A percentile compares a stretch with the other conserved stretches of the same genome.
phyloP scores from a whole-genome alignment of 306 rosid genomes.

The Acmispon strigosus region DNA sequence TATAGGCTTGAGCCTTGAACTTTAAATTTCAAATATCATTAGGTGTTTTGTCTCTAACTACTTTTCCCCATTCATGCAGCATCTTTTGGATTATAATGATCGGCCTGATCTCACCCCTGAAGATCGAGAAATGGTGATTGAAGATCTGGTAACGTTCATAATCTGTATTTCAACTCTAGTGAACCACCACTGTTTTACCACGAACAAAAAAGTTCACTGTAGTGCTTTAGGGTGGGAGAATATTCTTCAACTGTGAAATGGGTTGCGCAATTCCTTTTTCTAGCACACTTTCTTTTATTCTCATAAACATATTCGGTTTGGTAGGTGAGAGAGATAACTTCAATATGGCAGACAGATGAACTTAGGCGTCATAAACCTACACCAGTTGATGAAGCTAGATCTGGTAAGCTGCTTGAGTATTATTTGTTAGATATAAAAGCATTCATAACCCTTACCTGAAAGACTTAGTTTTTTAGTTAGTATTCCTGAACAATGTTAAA shows the following conservation, averaged over 20 bases:
- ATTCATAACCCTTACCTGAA: neutral
- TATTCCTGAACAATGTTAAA: neutral
- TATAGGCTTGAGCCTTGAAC: neutral
- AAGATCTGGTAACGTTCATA: conserved; percentile 72
- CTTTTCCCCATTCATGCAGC: conserved; percentile 41
- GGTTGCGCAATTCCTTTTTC: neutral
- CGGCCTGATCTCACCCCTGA: conserved; percentile 72
- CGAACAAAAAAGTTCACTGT: neutral
- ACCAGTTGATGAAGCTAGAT: conserved; percentile 91
- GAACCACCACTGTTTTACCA: neutral
- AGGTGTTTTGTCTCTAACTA: conserved; percentile 10
- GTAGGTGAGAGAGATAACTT: conserved; percentile 89
- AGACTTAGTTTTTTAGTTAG: neutral
- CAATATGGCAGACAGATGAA: conserved; percentile 98
- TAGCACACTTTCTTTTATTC: conserved; percentile 2
- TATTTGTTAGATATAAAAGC: neutral
- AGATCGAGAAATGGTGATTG: conserved; percentile 82
- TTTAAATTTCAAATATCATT: conserved; percentile 14
- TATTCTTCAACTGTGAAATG: conserved; percentile 4
- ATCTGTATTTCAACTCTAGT: conserved; percentile 10
- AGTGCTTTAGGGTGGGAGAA: neutral
- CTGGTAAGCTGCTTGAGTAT: conserved; percentile 46
- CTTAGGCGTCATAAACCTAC: conserved; percentile 86
- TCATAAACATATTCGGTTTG: conserved; percentile 25
- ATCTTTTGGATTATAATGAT: conserved; percentile 75